A percentile compares a stretch with the other conserved stretches of the same genome.
Conservation (phyloP, 176 grass and related monocot genomes). For the Carex cristatella region DNA sequence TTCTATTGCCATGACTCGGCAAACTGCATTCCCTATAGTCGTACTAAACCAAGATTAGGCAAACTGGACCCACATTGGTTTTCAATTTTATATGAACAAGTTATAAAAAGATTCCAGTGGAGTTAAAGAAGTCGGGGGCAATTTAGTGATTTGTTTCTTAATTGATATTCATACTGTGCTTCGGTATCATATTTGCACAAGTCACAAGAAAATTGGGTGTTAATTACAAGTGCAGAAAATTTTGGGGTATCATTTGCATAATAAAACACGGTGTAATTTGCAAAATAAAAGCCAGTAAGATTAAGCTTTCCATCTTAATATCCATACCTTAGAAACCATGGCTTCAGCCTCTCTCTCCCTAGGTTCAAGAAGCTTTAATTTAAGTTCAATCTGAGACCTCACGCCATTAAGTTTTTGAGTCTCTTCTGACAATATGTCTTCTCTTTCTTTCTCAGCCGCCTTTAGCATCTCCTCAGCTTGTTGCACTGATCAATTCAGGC, state of each 20-base stretch:
- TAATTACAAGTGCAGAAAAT: not conserved
- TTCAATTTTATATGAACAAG: not conserved
- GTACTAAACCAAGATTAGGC: not conserved
- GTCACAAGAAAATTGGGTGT: not conserved
- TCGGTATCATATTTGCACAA: not conserved
- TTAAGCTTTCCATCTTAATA: constrained; percentile 11
- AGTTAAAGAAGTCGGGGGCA: not conserved
- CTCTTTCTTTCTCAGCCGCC: constrained; percentile 46
- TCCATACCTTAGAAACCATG: constrained; percentile 41
- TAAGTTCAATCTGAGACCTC: constrained; percentile 52
- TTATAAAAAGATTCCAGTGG: not conserved
- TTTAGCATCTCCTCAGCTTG: constrained; percentile 46
- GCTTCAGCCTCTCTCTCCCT: constrained; percentile 46
- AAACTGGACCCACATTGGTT: not conserved
- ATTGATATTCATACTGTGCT: not conserved
- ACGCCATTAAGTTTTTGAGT: constrained; percentile 41
- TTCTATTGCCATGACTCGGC: not conserved
- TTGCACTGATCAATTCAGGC: constrained; percentile 26
- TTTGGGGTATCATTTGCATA: not conserved
- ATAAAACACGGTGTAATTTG: not conserved
- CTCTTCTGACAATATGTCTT: constrained; percentile 43
- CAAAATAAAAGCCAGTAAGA: constrained; percentile 1
- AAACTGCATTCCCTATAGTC: not conserved
- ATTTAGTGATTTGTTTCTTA: not conserved
- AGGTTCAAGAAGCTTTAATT: constrained; percentile 42